Conservation (phyloP, 176 grass and related monocot species). For the Ensete ventricosum region DNA sequence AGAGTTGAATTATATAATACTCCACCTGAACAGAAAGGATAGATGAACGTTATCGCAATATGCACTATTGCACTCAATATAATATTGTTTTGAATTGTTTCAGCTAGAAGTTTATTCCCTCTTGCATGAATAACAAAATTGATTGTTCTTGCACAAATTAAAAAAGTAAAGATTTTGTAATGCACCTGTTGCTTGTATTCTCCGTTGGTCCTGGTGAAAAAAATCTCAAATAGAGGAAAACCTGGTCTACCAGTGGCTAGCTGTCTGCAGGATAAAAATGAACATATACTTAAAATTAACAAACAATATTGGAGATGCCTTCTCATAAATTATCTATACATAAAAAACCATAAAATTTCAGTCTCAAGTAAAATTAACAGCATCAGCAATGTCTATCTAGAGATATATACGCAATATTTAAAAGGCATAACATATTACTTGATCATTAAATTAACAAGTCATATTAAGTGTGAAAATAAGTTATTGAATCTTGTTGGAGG, state of each 20-base stretch:
- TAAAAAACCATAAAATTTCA: not conserved
- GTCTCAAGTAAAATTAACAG: not conserved
- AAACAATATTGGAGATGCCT: not conserved
- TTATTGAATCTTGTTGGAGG: too few relatives aligned
- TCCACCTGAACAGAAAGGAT: not conserved
- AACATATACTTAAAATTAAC: not conserved
- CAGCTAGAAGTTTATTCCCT: not conserved
- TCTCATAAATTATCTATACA: not conserved
- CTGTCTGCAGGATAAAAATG: conserved; percentile 37
- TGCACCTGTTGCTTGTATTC: conserved; percentile 65
- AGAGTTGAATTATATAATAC: not conserved
- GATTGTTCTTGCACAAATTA: not conserved
- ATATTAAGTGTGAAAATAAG: too few relatives aligned
- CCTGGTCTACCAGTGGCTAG: conserved; percentile 55
- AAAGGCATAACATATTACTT: too few relatives aligned
- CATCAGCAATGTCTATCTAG: not conserved
- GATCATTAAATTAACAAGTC: too few relatives aligned
- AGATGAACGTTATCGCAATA: not conserved
- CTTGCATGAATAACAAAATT: not conserved
- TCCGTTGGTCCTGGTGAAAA: conserved; percentile 56
- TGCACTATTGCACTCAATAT: not conserved
- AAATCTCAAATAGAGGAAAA: conserved; percentile 85
- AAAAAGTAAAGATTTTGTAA: not conserved
- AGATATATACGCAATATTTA: too few relatives aligned
- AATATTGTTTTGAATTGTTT: not conserved